Conservation (phyloP, 768 basidiomycete genomes). For the Lactarius akahatsu region DNA sequence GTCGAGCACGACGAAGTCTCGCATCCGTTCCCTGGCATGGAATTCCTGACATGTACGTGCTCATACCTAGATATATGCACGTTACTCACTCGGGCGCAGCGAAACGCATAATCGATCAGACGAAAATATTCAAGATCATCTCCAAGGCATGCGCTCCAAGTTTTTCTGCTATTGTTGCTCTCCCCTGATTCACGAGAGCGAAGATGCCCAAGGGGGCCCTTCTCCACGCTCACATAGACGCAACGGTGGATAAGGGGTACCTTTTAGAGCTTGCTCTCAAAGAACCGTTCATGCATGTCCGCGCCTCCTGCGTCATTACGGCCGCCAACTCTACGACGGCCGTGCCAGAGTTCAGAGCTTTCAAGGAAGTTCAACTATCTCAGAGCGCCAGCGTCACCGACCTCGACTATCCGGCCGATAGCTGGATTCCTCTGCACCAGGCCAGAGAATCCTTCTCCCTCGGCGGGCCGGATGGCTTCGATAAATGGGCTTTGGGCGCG, state of each 20-base stretch:
- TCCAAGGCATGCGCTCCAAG: conserved; percentile 45
- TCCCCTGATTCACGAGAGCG: neutral
- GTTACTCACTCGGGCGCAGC: conserved; percentile 40
- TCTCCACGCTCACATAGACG: conserved; percentile 74
- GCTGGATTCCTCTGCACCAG: conserved; percentile 56
- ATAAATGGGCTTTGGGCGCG: conserved; percentile 58
- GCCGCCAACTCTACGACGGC: conserved; percentile 42
- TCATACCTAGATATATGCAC: neutral
- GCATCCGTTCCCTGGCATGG: conserved; percentile 71
- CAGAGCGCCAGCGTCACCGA: conserved; percentile 40
- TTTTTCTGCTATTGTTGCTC: neutral
- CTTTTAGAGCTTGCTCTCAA: conserved; percentile 56
- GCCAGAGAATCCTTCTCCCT: conserved; percentile 58
- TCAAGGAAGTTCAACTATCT: conserved; percentile 35
- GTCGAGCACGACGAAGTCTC: conserved; percentile 51
- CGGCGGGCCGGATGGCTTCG: conserved; percentile 66
- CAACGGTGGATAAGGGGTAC: conserved; percentile 59
- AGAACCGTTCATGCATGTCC: conserved; percentile 60
- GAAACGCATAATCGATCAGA: conserved; percentile 56
- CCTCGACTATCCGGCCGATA: conserved; percentile 41
- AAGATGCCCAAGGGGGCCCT: conserved; percentile 83
- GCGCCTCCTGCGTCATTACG: conserved; percentile 43
- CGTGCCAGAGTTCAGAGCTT: conserved; percentile 54
- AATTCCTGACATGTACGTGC: conserved; percentile 62
- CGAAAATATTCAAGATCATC: conserved; percentile 60